Base-by-base conservation (phyloP, 352 stramenopile genomes). In the Stramenopiles sp. region DNA sequence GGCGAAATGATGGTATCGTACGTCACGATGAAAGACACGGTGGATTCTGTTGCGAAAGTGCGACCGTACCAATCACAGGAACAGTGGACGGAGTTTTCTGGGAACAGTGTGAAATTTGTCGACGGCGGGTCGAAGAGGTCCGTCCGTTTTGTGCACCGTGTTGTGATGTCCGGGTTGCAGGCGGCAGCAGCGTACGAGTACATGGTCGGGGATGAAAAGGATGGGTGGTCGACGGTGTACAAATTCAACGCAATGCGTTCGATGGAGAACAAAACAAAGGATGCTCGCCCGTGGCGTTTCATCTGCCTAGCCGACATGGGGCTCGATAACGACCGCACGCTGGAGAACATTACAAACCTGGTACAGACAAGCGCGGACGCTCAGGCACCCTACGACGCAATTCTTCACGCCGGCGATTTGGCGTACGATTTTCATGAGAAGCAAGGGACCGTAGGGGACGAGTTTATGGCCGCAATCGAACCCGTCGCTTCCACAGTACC, bases 401-500 rank as follows among this genome's bases (percentile, higher is more conserved):
- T 94, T 1, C 80, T 94, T 12, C 91, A 88, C 1, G 86, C 92
- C 78, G 87, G 87, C 75, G 88, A 94, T 79, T 93, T 92, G 77
- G 88, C 88, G 1, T 94, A 93, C 78, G 87, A 94, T 68, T 80
- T 93, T 75, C 82, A 94, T 75, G 81, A 88, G 33, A 82, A 85
- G 1, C 78, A 91, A 31, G 88, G 88, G 0, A 81, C 84, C 71
- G 85, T 91, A 12, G 88, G 88, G 68, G 87, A 92, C 75, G 77
- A 88, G 92, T 92, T 71, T 71, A 71, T 71, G 53, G 35, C 77
- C 84, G 80, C 68, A 86, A 94, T 79, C 92, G 92, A 83, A 88
- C 86, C 4, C 80, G 92, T 75, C 83, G 85, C 3, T 93, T 93
- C 74, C 85, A 83, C 37, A 37, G 91, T 92, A 84, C 86, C 87